phyloP scores from a whole-genome alignment of 2,329 filamentous ascomycete genomes.

The Sclerotiophoma versabilis region DNA sequence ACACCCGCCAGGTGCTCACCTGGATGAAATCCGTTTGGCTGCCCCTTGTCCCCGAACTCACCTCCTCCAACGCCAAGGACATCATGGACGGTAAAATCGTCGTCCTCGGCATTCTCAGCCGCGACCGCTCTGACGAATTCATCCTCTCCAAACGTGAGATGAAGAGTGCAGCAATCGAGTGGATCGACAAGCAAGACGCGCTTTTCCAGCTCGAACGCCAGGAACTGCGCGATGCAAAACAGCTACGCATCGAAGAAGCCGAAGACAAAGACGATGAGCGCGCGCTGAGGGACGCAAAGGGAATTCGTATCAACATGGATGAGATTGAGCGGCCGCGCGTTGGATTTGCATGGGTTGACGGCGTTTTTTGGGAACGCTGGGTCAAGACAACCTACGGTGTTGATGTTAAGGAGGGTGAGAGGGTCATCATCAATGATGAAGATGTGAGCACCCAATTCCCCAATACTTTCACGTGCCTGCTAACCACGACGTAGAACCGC shows the following conservation, averaged over 20 bases:
- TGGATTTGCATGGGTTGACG: constrained; percentile 95
- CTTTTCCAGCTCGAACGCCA: constrained; percentile 92
- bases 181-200: constrained; percentile 96
- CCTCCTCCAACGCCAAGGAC: constrained; percentile 86
- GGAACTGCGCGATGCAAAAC: constrained; percentile 92
- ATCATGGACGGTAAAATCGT: constrained; percentile 96
- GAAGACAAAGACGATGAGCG: constrained; percentile 91
- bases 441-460: constrained; percentile 69
- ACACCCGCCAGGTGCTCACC: constrained; percentile 77
- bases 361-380: constrained; percentile 97
- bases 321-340: constrained; percentile 87
- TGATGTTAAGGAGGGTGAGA: constrained; percentile 82
- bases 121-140: constrained; percentile 81
- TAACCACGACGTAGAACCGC: constrained; percentile 68
- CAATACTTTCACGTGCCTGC: background rate
- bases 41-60: constrained; percentile 92
- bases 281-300: constrained; percentile 85
- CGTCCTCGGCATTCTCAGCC: constrained; percentile 87
- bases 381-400: constrained; percentile 93
- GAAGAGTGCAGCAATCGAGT: constrained; percentile 94
- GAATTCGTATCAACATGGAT: constrained; percentile 89
- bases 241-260: constrained; percentile 93
- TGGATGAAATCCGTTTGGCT: constrained; percentile 99
- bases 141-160: constrained; percentile 81
- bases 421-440: constrained; percentile 96